Conservation (phyloP, 2,329 filamentous ascomycete species). For the Rutstroemia sydowiana region DNA sequence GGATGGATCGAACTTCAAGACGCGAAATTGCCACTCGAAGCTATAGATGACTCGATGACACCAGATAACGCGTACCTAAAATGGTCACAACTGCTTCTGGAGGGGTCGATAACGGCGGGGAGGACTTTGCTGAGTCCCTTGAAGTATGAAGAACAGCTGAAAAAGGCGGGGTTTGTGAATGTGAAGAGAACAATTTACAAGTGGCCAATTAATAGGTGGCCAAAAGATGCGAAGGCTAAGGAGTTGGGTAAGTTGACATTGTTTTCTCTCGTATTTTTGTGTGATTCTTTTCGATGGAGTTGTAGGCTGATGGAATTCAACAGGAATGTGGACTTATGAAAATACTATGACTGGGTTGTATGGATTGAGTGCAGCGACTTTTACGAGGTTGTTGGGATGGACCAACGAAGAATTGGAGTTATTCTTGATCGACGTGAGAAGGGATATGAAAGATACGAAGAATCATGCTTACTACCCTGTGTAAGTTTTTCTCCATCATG, state of each 20-base stretch:
- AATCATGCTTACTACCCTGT: slow-evolving; percentile 46
- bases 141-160: slow-evolving; percentile 12
- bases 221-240: slow-evolving; percentile 30
- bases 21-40: neutral
- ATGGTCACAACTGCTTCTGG: slow-evolving; percentile 2
- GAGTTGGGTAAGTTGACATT: slow-evolving; percentile 43
- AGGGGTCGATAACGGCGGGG: neutral
- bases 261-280: slow-evolving; percentile 28
- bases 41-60: neutral
- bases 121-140: neutral
- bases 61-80: neutral
- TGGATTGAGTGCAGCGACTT: slow-evolving; percentile 33
- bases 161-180: slow-evolving; percentile 27
- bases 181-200: slow-evolving; percentile 24
- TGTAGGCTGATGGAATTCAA: neutral
- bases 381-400: slow-evolving; percentile 43
- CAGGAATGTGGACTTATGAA: slow-evolving; percentile 5
- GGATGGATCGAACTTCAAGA: slow-evolving; percentile 5
- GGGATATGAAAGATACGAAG: slow-evolving; percentile 35
- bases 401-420: slow-evolving; percentile 39
- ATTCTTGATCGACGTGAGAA: slow-evolving; percentile 41
- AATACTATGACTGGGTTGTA: neutral
- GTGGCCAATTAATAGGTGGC: slow-evolving; percentile 6
- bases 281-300: neutral
- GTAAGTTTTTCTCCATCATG: slow-evolving; percentile 36